A percentile compares a stretch with the other conserved stretches of the same genome.
Evolutionary conservation across 2,329 filamentous ascomycete genomes (phyloP).

Genomic region (Spiromastix sp.): DNA sequence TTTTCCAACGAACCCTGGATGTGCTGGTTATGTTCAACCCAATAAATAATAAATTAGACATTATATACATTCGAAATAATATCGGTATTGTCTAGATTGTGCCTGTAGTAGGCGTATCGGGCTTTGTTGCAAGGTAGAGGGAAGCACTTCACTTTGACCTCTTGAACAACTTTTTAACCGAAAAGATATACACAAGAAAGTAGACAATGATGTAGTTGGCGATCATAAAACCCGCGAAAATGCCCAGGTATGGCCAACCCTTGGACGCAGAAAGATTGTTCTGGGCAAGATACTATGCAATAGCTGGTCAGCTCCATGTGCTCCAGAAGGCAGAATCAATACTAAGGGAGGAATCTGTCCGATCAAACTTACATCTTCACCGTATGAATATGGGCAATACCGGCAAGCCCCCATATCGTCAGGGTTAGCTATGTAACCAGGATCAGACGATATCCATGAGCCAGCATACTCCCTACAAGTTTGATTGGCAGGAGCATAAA

Average conservation of each 20-base stretch:
- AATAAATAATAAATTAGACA: no score
- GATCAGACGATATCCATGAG: slow-evolving; percentile 53
- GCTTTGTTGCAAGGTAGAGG: no score
- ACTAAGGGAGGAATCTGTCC: background rate
- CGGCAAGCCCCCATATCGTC: slow-evolving; percentile 56
- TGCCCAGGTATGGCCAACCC: slow-evolving; percentile 26
- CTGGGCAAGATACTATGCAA: slow-evolving; percentile 20
- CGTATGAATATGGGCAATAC: slow-evolving; percentile 62
- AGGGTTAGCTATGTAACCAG: slow-evolving; percentile 58
- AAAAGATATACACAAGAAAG: slow-evolving; percentile 23
- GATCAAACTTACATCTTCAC: slow-evolving; percentile 21
- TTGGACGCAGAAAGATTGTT: slow-evolving; percentile 23
- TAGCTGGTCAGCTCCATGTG: slow-evolving; percentile 2
- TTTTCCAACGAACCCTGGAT: no score
- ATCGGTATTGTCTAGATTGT: no score
- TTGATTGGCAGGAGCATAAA: slow-evolving; percentile 54
- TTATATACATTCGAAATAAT: no score
- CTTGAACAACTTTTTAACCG: slow-evolving; percentile 23
- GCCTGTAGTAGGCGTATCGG: no score
- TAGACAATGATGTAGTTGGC: slow-evolving; percentile 27
- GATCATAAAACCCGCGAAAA: slow-evolving; percentile 23
- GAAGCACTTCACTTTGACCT: slow-evolving; percentile 15
- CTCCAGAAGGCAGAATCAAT: background rate
- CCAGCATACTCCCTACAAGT: slow-evolving; percentile 66
- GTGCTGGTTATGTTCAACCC: no score